Conservation (phyloP, 2,329 filamentous ascomycete species). For the Talaromyces sp. region DNA sequence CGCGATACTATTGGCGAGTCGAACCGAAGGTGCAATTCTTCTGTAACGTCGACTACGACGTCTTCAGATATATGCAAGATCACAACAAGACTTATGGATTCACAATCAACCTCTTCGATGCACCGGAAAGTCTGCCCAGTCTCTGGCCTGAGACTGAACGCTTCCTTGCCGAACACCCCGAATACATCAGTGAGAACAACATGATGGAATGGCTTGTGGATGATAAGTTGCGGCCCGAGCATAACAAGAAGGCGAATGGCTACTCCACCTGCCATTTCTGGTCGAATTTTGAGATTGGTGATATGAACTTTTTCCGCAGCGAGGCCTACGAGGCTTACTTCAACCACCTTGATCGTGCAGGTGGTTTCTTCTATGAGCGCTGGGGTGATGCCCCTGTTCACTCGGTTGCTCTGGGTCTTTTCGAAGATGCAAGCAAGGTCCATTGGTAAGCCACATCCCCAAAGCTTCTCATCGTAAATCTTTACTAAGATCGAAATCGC, state of each 20-base stretch:
- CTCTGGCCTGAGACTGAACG: constrained; percentile 95
- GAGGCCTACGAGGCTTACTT: constrained; percentile 93
- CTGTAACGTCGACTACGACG: constrained; percentile 96
- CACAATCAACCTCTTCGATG: constrained; percentile 95
- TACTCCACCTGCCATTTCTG: constrained; percentile 99
- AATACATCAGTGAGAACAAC: constrained; percentile 76
- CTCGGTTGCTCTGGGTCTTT: constrained; percentile 84
- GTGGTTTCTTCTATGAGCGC: constrained; percentile 97
- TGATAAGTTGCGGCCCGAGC: constrained; percentile 66
- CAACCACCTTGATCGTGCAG: constrained; percentile 84
- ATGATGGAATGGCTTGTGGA: constrained; percentile 86
- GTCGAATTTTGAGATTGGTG: constrained; percentile 96
- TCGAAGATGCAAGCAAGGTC: constrained; percentile 84
- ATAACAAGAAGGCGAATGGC: constrained; percentile 76
- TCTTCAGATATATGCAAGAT: constrained; percentile 97
- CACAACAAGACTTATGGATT: constrained; percentile 99
- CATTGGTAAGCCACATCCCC: constrained; percentile 66
- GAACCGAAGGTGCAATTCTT: constrained; percentile 99
- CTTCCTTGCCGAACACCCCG: constrained; percentile 78
- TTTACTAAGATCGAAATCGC: background rate
- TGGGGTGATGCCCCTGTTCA: constrained; percentile 98
- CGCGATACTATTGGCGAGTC: constrained; percentile 95
- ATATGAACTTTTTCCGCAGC: constrained; percentile 88
- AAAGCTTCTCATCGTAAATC: background rate
- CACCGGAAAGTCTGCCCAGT: constrained; percentile 74